phyloP scores from a whole-genome alignment of 441 rosid species.

The Sinapis alba region DNA sequence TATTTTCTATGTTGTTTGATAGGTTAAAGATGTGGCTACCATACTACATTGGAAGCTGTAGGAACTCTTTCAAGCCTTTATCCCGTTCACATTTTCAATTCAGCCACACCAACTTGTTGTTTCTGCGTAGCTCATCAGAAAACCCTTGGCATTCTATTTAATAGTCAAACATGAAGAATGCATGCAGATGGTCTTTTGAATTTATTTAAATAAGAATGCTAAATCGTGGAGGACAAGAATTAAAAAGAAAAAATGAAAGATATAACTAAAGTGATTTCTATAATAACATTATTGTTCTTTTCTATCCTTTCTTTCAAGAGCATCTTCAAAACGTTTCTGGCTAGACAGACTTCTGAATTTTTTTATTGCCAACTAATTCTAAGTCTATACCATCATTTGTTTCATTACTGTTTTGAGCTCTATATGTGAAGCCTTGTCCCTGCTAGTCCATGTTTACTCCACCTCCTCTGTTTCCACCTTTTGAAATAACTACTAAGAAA shows the following conservation, averaged over 20 bases:
- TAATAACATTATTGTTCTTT: too few species aligned
- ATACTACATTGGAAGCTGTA: conserved; percentile 49
- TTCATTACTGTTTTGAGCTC: neutral
- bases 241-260: neutral
- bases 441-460: too few species aligned
- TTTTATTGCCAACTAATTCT: neutral
- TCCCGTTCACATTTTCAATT: conserved; percentile 13
- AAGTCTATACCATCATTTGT: neutral
- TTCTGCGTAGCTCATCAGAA: conserved; percentile 7
- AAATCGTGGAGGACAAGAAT: neutral
- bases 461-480: too few species aligned
- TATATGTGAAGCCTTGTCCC: neutral
- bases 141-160: conserved; percentile 14
- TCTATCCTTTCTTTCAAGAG: neutral
- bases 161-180: conserved; percentile 3
- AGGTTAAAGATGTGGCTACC: conserved; percentile 51
- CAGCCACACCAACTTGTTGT: conserved; percentile 21
- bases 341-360: neutral
- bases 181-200: conserved; percentile 22
- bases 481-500: too few species aligned
- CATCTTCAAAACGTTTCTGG: neutral
- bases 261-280: neutral
- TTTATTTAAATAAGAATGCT: neutral
- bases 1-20: conserved; percentile 40
- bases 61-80: conserved; percentile 40